Evolutionary conservation across 139 green algal species (phyloP).

Genomic region (Nannochloris sp.): DNA sequence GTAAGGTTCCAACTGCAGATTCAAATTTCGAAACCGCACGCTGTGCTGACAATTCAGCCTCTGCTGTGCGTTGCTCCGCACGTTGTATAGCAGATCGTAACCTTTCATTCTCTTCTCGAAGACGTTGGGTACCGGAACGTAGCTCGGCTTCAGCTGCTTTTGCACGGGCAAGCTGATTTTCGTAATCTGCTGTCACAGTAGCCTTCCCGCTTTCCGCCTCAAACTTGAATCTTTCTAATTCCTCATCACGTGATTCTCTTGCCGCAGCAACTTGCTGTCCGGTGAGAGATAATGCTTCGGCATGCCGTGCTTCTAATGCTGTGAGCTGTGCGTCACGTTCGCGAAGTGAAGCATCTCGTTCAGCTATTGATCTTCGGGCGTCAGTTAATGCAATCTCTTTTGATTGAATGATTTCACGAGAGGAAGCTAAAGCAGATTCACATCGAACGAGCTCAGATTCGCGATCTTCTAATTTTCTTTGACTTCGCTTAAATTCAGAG

Average conservation of each 20-base stretch:
- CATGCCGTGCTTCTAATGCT: constrained; percentile 6
- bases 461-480: constrained; percentile 28
- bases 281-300: constrained; percentile 11
- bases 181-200: constrained; percentile 5
- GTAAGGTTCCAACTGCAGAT: constrained; percentile 24
- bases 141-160: constrained; percentile 19
- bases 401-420: constrained; percentile 5
- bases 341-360: constrained; percentile 6
- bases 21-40: constrained; percentile 37
- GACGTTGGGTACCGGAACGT: neutral
- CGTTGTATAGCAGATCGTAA: constrained; percentile 23
- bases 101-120: constrained; percentile 19
- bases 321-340: constrained; percentile 12
- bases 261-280: constrained; percentile 23
- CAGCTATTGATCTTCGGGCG: neutral
- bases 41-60: constrained; percentile 23
- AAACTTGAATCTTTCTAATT: constrained; percentile 1
- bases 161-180: constrained; percentile 11
- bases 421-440: constrained; percentile 5
- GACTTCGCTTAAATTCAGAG: constrained; percentile 26
- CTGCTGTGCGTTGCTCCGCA: constrained; percentile 10
- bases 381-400: constrained; percentile 3
- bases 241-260: constrained; percentile 11
- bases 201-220: neutral
- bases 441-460: constrained; percentile 30